These are phyloP conservation scores for Coniferiporia weirii DNA, from an alignment of 1,284 basidiomycete genomes.

Conservation along the genomic window DNA sequence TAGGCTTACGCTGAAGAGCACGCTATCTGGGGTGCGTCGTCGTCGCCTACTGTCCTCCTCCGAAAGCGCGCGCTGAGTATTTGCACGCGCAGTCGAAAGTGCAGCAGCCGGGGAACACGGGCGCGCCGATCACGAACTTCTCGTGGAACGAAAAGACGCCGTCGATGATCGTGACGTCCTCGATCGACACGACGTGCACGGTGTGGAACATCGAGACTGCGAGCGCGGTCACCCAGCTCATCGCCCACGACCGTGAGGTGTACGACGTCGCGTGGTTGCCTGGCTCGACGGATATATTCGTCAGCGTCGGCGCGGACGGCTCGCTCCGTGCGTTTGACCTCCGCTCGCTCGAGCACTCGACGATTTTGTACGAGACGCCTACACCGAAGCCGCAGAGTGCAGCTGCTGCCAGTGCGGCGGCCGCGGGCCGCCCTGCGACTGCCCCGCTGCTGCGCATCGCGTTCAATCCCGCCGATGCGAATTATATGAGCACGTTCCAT, in stretches of 20 bases:
- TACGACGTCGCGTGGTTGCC: conserved; percentile 99
- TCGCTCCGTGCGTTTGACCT: conserved; percentile 95
- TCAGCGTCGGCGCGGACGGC: conserved; percentile 97
- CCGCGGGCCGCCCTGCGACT: conserved; percentile 60
- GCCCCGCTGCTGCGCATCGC: conserved; percentile 80
- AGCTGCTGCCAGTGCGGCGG: conserved; percentile 48
- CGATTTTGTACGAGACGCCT: conserved; percentile 95
- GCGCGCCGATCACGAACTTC: conserved; percentile 90
- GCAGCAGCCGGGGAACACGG: conserved; percentile 66
- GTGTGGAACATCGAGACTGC: conserved; percentile 97
- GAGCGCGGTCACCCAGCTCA: conserved; percentile 94
- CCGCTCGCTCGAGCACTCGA: conserved; percentile 94
- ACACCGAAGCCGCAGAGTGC: conserved; percentile 59
- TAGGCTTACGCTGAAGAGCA: conserved; percentile 57
- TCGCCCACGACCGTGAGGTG: conserved; percentile 97
- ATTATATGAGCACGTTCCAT: conserved; percentile 92
- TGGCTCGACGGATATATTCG: conserved; percentile 95
- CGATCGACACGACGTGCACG: conserved; percentile 94
- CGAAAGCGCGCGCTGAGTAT: too few relatives aligned
- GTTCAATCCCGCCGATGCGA: conserved; percentile 82
- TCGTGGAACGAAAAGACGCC: conserved; percentile 93
- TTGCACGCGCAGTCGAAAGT: conserved; percentile 68
- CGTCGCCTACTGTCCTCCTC: conserved; percentile 12
- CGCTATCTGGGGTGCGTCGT: conserved; percentile 75
- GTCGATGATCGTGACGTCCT: conserved; percentile 87